A percentile compares a stretch with the other conserved stretches of the same genome.
These are phyloP conservation scores for Periconia sp. DNA, from an alignment of 2,329 filamentous ascomycete genomes.

Conservation along the genomic window DNA sequence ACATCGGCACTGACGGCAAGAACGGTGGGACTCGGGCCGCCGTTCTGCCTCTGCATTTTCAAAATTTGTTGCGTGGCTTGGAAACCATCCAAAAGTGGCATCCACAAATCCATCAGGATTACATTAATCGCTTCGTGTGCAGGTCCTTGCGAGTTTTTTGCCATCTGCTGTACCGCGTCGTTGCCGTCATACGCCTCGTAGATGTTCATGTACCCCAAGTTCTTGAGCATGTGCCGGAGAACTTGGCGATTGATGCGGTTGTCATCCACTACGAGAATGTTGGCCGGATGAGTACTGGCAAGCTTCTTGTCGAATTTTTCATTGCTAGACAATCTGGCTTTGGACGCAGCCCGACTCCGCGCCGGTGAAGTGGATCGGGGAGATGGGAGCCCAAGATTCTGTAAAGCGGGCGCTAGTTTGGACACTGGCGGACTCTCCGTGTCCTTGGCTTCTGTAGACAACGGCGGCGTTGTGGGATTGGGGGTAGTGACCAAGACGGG, in stretches of 20 bases:
- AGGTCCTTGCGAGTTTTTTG: constrained; percentile 35
- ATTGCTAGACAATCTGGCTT: constrained; percentile 14
- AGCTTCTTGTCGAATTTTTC: constrained; percentile 58
- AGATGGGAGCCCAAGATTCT: constrained; percentile 26
- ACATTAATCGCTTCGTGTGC: constrained; percentile 56
- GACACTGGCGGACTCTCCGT: constrained; percentile 12
- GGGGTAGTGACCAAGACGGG: constrained; percentile 16
- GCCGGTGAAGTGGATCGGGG: constrained; percentile 33
- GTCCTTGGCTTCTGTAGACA: constrained; percentile 25
- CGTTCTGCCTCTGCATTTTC: constrained; percentile 54
- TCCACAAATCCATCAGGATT: constrained; percentile 76
- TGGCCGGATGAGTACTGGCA: constrained; percentile 62
- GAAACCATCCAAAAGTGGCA: constrained; percentile 73
- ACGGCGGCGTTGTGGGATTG: constrained; percentile 32
- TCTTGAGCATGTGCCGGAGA: constrained; percentile 65
- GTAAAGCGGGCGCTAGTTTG: constrained; percentile 9
- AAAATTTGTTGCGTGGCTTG: constrained; percentile 67
- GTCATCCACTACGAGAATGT: constrained; percentile 71
- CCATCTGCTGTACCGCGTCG: constrained; percentile 66
- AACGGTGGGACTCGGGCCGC: constrained; percentile 45
- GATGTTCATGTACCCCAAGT: constrained; percentile 66
- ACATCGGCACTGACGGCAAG: constrained; percentile 69
- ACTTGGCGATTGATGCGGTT: constrained; percentile 72
- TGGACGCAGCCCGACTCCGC: constrained; percentile 18
- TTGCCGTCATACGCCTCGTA: constrained; percentile 68